These are phyloP conservation scores for Sanghuangporus weigelae DNA, from an alignment of 1,284 basidiomycete species.

Conservation along the genomic window DNA sequence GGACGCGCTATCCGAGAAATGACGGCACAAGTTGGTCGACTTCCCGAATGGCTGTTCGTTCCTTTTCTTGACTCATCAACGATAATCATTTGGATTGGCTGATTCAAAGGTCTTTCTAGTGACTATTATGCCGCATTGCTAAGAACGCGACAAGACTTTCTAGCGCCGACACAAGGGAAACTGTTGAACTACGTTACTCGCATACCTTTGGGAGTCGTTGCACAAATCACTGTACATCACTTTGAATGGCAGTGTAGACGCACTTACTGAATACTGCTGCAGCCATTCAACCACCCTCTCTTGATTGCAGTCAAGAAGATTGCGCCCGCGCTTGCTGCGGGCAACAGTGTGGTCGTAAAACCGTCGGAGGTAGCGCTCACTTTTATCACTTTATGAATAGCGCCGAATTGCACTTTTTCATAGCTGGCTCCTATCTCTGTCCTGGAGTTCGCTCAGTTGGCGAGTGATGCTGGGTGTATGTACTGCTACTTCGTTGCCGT, in stretches of 20 bases:
- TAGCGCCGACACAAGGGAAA: conserved; percentile 75
- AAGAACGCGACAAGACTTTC: conserved; percentile 59
- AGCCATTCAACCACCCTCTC: conserved; percentile 83
- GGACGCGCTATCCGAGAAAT: conserved; percentile 75
- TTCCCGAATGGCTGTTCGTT: conserved; percentile 78
- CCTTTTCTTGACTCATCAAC: conserved; percentile 3
- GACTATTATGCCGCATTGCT: conserved; percentile 73
- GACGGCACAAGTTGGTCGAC: conserved; percentile 63
- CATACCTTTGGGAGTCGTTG: conserved; percentile 77
- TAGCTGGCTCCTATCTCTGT: conserved; percentile 76
- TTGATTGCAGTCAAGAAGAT: conserved; percentile 84
- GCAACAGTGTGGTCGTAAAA: conserved; percentile 79
- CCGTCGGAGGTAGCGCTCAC: conserved; percentile 57
- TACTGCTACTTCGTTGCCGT: neutral
- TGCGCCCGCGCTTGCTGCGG: conserved; percentile 78
- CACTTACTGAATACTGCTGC: neutral
- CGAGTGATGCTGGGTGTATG: conserved; percentile 57
- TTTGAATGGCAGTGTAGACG: neutral
- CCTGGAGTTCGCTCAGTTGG: conserved; percentile 66
- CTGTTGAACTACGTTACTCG: conserved; percentile 74
- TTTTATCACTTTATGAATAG: neutral
- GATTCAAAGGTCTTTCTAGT: conserved; percentile 31
- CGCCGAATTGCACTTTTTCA: neutral
- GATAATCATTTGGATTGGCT: conserved; percentile 16
- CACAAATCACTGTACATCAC: conserved; percentile 68